These are phyloP conservation scores for Pseudogymnoascus destructans DNA, from an alignment of 2,329 filamentous ascomycete species.

Conservation along the genomic window DNA sequence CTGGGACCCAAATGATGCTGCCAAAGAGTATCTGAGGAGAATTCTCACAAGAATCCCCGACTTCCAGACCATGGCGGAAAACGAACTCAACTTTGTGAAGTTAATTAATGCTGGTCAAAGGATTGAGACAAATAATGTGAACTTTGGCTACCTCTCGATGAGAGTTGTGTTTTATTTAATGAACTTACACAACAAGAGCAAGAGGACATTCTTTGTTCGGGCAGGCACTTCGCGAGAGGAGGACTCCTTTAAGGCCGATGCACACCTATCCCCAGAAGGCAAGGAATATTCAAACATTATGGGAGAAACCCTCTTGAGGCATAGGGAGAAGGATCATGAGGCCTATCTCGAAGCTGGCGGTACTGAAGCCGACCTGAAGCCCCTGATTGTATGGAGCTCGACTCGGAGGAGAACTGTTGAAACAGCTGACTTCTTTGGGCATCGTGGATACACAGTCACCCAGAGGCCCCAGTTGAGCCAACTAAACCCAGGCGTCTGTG, in stretches of 20 bases:
- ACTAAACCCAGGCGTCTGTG: slow-evolving; percentile 90
- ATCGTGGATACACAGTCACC: slow-evolving; percentile 69
- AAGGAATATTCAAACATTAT: slow-evolving; percentile 71
- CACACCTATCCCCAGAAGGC: slow-evolving; percentile 68
- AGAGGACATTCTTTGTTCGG: slow-evolving; percentile 84
- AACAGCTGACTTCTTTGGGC: slow-evolving; percentile 69
- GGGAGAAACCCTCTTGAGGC: slow-evolving; percentile 68
- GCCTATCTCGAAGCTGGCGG: slow-evolving; percentile 57
- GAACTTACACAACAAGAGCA: slow-evolving; percentile 91
- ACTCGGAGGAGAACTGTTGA: slow-evolving; percentile 83
- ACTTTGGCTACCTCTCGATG: slow-evolving; percentile 91
- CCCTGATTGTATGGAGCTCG: slow-evolving; percentile 87
- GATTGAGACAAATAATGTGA: slow-evolving; percentile 92
- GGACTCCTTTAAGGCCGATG: slow-evolving; percentile 85
- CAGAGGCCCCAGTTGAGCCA: slow-evolving; percentile 96
- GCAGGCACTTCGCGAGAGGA: slow-evolving; percentile 78
- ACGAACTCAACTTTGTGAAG: slow-evolving; percentile 92
- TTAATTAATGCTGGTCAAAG: slow-evolving; percentile 97
- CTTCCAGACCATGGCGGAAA: slow-evolving; percentile 93
- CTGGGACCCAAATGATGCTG: slow-evolving; percentile 86
- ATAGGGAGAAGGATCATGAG: slow-evolving; percentile 70
- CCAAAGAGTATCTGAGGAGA: slow-evolving; percentile 77
- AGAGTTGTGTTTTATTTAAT: slow-evolving; percentile 97
- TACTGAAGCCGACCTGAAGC: slow-evolving; percentile 55
- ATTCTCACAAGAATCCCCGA: slow-evolving; percentile 89